A percentile compares a stretch with the other conserved stretches of the same genome.
Conservation (phyloP, 2,329 filamentous ascomycete genomes). For the Harringtonia lauricola region DNA sequence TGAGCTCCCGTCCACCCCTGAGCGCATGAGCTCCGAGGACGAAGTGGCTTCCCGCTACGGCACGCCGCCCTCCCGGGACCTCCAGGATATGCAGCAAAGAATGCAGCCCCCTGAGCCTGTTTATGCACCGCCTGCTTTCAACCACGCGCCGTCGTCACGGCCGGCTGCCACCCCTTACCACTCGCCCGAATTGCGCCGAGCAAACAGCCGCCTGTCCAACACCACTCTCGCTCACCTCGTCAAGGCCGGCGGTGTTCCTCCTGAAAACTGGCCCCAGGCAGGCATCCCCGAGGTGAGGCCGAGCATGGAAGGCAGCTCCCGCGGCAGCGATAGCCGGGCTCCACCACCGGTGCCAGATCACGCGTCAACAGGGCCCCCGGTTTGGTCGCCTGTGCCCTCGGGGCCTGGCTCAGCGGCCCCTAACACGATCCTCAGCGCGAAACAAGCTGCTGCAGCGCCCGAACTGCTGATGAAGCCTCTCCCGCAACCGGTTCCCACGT, state of each 20-base stretch:
- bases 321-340: neutral
- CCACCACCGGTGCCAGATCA: no score
- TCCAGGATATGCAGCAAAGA: constrained; percentile 40
- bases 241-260: constrained; percentile 48
- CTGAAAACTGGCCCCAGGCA: constrained; percentile 14
- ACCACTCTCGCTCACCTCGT: constrained; percentile 73
- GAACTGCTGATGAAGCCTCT: neutral
- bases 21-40: constrained; percentile 46
- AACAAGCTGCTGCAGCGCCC: constrained; percentile 22
- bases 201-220: constrained; percentile 73
- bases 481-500: neutral
- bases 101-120: constrained; percentile 66
- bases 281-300: neutral
- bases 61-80: constrained; percentile 32
- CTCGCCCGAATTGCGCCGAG: constrained; percentile 66
- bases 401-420: constrained; percentile 29
- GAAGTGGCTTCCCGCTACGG: constrained; percentile 26
- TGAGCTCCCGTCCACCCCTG: constrained; percentile 35
- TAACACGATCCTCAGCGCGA: constrained; percentile 26
- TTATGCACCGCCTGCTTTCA: constrained; percentile 65
- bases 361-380: no score
- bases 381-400: constrained; percentile 16
- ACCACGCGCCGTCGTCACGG: constrained; percentile 59
- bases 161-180: constrained; percentile 62
- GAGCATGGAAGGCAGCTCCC: neutral